Evolutionary conservation across 805 yeast species (phyloP).

Genomic region (Zygosaccharomyces gambellarensis): DNA sequence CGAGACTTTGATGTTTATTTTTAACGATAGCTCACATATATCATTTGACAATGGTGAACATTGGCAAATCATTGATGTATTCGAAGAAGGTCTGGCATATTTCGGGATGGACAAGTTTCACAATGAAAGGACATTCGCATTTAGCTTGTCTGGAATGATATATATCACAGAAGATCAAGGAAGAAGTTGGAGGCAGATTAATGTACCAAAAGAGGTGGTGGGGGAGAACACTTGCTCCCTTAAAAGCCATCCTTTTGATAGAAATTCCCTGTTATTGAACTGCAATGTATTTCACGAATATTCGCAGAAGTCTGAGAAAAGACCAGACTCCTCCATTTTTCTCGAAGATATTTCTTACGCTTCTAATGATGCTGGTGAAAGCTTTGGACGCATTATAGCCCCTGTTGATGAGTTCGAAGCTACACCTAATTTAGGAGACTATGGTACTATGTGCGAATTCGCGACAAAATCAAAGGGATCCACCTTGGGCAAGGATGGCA

Average conservation of each 20-base stretch:
- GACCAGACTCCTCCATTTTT: not conserved
- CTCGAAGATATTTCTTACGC: not conserved
- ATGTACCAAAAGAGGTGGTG: not conserved
- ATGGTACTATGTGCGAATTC: not conserved
- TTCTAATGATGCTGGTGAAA: constrained; percentile 1
- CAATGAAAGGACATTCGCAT: constrained; percentile 18
- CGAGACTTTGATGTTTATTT: not conserved
- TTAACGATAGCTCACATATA: not conserved
- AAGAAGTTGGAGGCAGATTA: constrained; percentile 18
- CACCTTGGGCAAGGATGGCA: not conserved
- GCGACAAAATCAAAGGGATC: not conserved
- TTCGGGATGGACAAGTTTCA: constrained; percentile 14
- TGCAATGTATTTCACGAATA: constrained; percentile 9
- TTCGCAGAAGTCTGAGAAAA: not conserved
- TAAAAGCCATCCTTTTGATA: constrained; percentile 17
- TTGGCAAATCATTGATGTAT: constrained; percentile 35
- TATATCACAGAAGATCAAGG: constrained; percentile 30
- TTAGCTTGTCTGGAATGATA: constrained; percentile 3
- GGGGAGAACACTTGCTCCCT: constrained; percentile 2
- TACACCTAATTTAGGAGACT: not conserved
- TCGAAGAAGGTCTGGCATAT: constrained; percentile 4
- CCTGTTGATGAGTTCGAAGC: not conserved
- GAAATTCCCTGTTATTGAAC: constrained; percentile 11
- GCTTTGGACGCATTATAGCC: not conserved
- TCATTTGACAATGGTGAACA: constrained; percentile 45